A percentile compares a stretch with the other conserved stretches of the same genome.
phyloP scores from a whole-genome alignment of 257 asterid genomes.

The Schizonepeta tenuifolia region DNA sequence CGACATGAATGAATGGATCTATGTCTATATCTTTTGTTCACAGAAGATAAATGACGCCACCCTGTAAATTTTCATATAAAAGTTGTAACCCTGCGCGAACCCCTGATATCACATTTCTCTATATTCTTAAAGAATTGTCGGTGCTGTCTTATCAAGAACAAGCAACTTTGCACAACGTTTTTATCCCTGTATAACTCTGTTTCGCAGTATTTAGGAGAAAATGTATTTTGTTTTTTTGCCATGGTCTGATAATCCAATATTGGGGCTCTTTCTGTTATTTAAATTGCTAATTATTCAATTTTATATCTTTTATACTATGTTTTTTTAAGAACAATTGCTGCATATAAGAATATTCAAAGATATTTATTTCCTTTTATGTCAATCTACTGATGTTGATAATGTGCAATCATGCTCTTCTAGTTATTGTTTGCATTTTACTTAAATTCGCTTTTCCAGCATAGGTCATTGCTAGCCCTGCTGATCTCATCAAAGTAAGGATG shows the following conservation, averaged over 20 bases:
- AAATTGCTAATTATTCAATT: background rate
- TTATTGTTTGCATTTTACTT: constrained; percentile 27
- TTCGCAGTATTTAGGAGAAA: background rate
- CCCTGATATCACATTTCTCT: constrained; percentile 6
- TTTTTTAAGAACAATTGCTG: background rate
- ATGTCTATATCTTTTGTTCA: background rate
- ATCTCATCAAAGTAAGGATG: constrained; percentile 90
- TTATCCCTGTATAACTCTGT: background rate
- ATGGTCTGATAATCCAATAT: background rate
- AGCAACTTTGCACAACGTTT: background rate
- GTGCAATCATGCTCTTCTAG: constrained; percentile 16
- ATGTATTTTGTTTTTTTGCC: background rate
- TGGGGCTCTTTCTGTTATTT: constrained; percentile 20
- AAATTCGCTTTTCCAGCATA: constrained; percentile 43
- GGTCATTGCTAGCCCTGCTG: constrained; percentile 95
- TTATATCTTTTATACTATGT: background rate
- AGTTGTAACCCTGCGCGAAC: constrained; percentile 1
- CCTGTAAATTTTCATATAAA: background rate
- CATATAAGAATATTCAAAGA: background rate
- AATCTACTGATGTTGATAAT: background rate
- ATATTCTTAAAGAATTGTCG: background rate
- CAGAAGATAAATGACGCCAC: background rate
- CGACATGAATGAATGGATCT: background rate
- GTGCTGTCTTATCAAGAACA: constrained; percentile 10
- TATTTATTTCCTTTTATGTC: constrained; percentile 10